These are phyloP conservation scores for Barbatosphaeria neglecta DNA, from an alignment of 495 filamentous ascomycete species.

Conservation along the genomic window DNA sequence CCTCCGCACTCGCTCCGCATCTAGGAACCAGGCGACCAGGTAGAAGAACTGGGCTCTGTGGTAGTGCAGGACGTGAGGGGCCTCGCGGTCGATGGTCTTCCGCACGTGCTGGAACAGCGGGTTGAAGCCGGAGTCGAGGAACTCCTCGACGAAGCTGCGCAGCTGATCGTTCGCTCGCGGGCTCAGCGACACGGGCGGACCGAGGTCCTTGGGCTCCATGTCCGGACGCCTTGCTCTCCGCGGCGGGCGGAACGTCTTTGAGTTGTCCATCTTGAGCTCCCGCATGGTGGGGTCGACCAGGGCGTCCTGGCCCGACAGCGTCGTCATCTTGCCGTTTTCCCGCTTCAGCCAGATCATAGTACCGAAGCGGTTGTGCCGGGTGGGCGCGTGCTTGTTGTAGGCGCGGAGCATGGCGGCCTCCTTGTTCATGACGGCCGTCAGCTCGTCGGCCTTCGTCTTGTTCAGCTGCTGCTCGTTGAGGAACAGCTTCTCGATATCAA, in stretches of 20 bases:
- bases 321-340: slow-evolving; percentile 67
- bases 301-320: slow-evolving; percentile 77
- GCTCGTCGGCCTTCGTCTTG: slow-evolving; percentile 57
- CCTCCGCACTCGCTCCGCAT: slow-evolving; percentile 72
- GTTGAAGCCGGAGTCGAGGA: slow-evolving; percentile 92
- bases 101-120: slow-evolving; percentile 79
- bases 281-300: slow-evolving; percentile 61
- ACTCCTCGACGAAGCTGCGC: slow-evolving; percentile 77
- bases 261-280: slow-evolving; percentile 79
- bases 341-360: slow-evolving; percentile 96
- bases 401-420: slow-evolving; percentile 70
- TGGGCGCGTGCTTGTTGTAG: slow-evolving; percentile 69
- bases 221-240: slow-evolving; percentile 50
- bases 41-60: slow-evolving; percentile 85
- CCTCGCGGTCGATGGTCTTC: slow-evolving; percentile 83
- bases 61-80: slow-evolving; percentile 61
- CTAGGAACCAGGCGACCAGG: slow-evolving; percentile 85
- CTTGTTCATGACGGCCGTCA: slow-evolving; percentile 59
- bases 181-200: slow-evolving; percentile 55
- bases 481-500: slow-evolving; percentile 78
- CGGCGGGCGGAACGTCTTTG: slow-evolving; percentile 83
- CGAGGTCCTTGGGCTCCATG: slow-evolving; percentile 61
- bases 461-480: slow-evolving; percentile 61
- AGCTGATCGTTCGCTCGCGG: slow-evolving; percentile 58
- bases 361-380: slow-evolving; percentile 87